phyloP scores from a whole-genome alignment of 2,329 filamentous ascomycete genomes.

The Xylogone sp. region DNA sequence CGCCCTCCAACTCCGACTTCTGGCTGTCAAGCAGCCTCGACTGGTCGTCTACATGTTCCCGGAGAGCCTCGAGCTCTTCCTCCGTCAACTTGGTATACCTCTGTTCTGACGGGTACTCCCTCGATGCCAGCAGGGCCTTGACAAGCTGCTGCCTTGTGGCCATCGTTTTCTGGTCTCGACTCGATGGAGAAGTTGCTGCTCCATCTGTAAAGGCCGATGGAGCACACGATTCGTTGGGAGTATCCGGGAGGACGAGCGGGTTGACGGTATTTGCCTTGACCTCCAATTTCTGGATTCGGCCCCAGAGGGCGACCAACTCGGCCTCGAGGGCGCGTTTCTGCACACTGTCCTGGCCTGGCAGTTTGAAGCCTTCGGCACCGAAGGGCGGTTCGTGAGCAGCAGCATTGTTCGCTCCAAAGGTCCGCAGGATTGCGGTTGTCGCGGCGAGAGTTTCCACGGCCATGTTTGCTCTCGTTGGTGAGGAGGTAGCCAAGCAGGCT shows the following conservation, averaged over 20 bases:
- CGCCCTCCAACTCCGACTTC: conserved; percentile 77
- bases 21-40: conserved; percentile 88
- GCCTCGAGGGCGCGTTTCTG: conserved; percentile 78
- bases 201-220: conserved; percentile 63
- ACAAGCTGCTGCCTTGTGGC: conserved; percentile 37
- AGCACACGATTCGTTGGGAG: conserved; percentile 70
- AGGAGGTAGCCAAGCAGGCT: conserved; percentile 20
- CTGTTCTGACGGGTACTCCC: conserved; percentile 20
- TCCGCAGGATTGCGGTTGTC: conserved; percentile 49
- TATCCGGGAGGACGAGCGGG: conserved; percentile 66
- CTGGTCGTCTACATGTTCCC: conserved; percentile 90
- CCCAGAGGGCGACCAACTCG: conserved; percentile 75
- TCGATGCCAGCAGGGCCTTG: conserved; percentile 25
- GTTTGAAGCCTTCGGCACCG: conserved; percentile 42
- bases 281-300: conserved; percentile 79
- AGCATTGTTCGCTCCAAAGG: conserved; percentile 36
- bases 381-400: conserved; percentile 13
- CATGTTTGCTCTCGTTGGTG: conserved; percentile 19
- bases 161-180: conserved; percentile 29
- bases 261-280: conserved; percentile 63
- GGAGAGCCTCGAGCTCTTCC: conserved; percentile 79
- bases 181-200: conserved; percentile 33
- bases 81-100: conserved; percentile 55
- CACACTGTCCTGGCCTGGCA: conserved; percentile 72
- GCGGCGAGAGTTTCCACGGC: conserved; percentile 51